Conservation (phyloP, 2,329 filamentous ascomycete genomes). For the Aspergillus bombycis region DNA sequence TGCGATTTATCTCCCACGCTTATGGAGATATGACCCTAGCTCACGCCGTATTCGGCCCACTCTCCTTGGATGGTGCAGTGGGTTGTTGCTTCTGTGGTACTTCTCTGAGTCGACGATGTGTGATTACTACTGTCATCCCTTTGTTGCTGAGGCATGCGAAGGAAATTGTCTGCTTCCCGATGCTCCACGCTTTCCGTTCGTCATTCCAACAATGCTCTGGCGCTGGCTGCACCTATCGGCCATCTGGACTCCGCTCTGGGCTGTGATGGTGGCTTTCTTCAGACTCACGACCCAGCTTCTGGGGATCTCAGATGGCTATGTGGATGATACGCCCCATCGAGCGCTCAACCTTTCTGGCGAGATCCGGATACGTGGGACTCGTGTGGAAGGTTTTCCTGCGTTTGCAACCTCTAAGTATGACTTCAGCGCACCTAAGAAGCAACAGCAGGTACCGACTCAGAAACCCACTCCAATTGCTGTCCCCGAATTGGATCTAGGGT, state of each 20-base stretch:
- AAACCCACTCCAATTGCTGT: slow-evolving; percentile 9
- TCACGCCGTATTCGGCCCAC: slow-evolving; percentile 39
- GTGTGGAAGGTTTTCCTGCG: slow-evolving; percentile 23
- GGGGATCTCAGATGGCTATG: slow-evolving; percentile 48
- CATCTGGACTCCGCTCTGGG: slow-evolving; percentile 33
- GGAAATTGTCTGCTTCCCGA: slow-evolving; percentile 55
- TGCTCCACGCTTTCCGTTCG: slow-evolving; percentile 58
- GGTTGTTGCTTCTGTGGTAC: slow-evolving; percentile 53
- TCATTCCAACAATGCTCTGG: slow-evolving; percentile 58
- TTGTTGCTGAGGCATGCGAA: slow-evolving; percentile 51
- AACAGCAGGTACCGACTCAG: not conserved
- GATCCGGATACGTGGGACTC: slow-evolving; percentile 34
- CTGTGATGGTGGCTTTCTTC: slow-evolving; percentile 34
- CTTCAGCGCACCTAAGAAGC: slow-evolving; percentile 1
- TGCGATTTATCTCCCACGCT: slow-evolving; percentile 38
- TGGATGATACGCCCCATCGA: slow-evolving; percentile 37
- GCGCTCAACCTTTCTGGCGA: slow-evolving; percentile 32
- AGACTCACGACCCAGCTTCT: slow-evolving; percentile 39
- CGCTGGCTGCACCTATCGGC: slow-evolving; percentile 46
- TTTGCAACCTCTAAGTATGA: slow-evolving; percentile 13
- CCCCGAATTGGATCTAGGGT: slow-evolving; percentile 12
- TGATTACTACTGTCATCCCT: slow-evolving; percentile 55
- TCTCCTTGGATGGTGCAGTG: slow-evolving; percentile 41
- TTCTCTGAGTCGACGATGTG: slow-evolving; percentile 53
- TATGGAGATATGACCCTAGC: slow-evolving; percentile 37